These are phyloP conservation scores for Cochlearia excelsa DNA, from an alignment of 345 rosid genomes.

Conservation along the genomic window DNA sequence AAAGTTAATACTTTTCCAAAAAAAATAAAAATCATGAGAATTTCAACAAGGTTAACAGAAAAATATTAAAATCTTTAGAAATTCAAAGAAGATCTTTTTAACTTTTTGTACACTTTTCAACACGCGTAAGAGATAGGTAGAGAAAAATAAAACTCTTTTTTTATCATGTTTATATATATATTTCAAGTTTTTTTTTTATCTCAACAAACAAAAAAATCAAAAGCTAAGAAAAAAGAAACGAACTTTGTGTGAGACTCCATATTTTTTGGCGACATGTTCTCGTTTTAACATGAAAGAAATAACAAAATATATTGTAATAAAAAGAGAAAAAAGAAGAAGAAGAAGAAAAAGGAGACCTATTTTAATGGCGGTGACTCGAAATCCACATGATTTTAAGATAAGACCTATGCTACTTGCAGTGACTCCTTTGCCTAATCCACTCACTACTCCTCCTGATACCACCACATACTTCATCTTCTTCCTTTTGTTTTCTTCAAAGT, in stretches of 20 bases:
- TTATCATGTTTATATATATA: constrained; percentile 7
- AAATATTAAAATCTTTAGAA: neutral
- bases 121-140: constrained; percentile 30
- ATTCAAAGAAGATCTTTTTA: constrained; percentile 14
- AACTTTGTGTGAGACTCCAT: constrained; percentile 15
- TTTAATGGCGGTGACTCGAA: constrained; percentile 41
- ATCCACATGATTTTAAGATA: constrained; percentile 40
- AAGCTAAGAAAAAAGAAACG: constrained; percentile 19
- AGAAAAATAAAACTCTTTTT: neutral
- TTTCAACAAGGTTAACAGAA: neutral
- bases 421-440: constrained; percentile 65
- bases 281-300: constrained; percentile 13
- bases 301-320: constrained; percentile 2
- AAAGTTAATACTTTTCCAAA: too few species aligned
- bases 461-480: constrained; percentile 55
- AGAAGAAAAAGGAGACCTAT: constrained; percentile 17
- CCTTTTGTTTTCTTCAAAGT: too few species aligned
- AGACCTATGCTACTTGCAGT: constrained; percentile 63
- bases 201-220: constrained; percentile 1
- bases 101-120: constrained; percentile 16
- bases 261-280: too few species aligned
- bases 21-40: constrained; percentile 1
- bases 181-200: too few species aligned
- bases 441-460: constrained; percentile 62
- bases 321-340: constrained; percentile 1